These are phyloP conservation scores for Leucocoprinus leucothites DNA, from an alignment of 768 basidiomycete genomes.

Conservation along the genomic window DNA sequence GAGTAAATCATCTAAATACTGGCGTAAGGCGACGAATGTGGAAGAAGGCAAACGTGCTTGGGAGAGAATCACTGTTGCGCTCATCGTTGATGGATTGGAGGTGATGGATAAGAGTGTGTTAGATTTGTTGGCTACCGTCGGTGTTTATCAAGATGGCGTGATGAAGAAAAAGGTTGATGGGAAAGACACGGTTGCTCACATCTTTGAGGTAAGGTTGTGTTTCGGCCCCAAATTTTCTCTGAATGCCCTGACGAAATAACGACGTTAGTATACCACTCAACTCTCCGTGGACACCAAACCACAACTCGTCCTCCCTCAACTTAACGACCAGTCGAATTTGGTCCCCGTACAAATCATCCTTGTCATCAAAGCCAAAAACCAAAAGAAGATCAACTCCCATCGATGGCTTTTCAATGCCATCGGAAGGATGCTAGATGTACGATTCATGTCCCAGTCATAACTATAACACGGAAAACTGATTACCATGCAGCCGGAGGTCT, in stretches of 20 bases:
- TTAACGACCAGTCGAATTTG: conserved; percentile 89
- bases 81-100: conserved; percentile 91
- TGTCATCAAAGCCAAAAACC: conserved; percentile 89
- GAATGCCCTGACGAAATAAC: not conserved
- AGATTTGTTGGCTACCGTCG: conserved; percentile 84
- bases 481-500: conserved; percentile 71
- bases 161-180: conserved; percentile 92
- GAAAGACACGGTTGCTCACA: conserved; percentile 88
- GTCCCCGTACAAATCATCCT: conserved; percentile 92
- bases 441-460: conserved; percentile 11
- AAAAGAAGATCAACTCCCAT: conserved; percentile 95
- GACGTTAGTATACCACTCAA: conserved; percentile 86
- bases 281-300: conserved; percentile 90
- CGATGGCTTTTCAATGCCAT: conserved; percentile 97
- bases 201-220: conserved; percentile 75
- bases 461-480: not conserved
- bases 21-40: conserved; percentile 59
- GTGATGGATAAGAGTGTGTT: conserved; percentile 94
- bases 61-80: conserved; percentile 88
- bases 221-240: not conserved
- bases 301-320: conserved; percentile 79
- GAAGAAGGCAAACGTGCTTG: conserved; percentile 85
- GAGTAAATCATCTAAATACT: conserved; percentile 91
- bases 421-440: conserved; percentile 71
- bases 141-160: conserved; percentile 92